Base-by-base conservation (phyloP, 2,329 filamentous ascomycete genomes). In the Colletotrichum shisoi region DNA sequence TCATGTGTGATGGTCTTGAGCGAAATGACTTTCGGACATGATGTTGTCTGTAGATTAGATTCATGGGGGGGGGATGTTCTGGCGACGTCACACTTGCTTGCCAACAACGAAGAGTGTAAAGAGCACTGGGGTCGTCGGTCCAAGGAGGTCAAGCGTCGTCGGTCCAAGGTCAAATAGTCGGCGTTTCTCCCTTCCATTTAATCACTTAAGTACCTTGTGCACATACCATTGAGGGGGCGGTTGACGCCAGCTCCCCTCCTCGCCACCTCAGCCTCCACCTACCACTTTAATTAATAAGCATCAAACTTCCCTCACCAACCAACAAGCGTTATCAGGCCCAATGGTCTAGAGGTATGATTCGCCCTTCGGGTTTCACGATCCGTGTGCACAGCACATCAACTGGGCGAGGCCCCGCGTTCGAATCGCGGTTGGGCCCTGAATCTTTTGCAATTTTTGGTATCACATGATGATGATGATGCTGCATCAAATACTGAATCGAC, bases 331-430 rank as follows among this genome's bases (percentile, higher is more conserved):
- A 31, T 57, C 54, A 21, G 63, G 46, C 59, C 60, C 60, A 63
- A 67, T 67, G 63, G 59, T 67, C 63, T 67, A 67, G 63, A 63
- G 63, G 63, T 66, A 66, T 52, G 63, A 66, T 66, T 66, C 63
- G 59, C 63, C 63, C 63, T 66, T 66, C 63, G 63, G 63, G 63
- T 67, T 39, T 52, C 17, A 27, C 40, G 34, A 57, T 53, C 46
- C 63, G 52, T 48, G 24, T 44, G 63, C 52, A 7, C 4, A 67
- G 53, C 63, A 34, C 31, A 31, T 27, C 63, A 27, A 66, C 11
- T 66, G 63, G 63, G 63, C 59, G 63, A 66, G 63, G 63, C 54
- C 63, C 63, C 63, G 42, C 58, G 63, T 66, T 66, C 63, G 45
- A 66, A 57, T 53, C 63, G 58, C 42, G 63, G 63, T 66, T 63